These are phyloP conservation scores for Cyclostephanos tholiformis DNA, from an alignment of 108 stramenopile genomes.

Conservation along the genomic window DNA sequence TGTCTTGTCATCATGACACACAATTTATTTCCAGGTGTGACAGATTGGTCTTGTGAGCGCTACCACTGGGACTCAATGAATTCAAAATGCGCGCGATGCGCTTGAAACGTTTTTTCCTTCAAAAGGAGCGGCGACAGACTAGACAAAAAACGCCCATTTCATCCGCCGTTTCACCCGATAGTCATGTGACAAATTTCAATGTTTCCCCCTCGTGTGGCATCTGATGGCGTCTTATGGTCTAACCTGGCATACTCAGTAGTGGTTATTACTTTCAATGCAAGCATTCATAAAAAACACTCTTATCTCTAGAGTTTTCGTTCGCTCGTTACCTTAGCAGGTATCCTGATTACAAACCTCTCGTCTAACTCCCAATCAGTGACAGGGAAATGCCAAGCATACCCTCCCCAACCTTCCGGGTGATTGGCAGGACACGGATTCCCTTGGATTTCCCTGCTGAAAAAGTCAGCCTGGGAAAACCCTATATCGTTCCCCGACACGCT, in stretches of 20 bases:
- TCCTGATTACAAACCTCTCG: conserved; percentile 70
- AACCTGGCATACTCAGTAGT: too few species aligned
- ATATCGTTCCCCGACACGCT: conserved; percentile 67
- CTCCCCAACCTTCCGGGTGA: conserved; percentile 20
- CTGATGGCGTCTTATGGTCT: too few species aligned
- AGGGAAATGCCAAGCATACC: conserved; percentile 84
- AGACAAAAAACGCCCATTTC: too few species aligned
- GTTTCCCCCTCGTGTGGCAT: too few species aligned
- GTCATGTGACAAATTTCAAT: too few species aligned
- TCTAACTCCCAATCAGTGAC: conserved; percentile 79
- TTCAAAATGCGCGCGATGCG: neutral
- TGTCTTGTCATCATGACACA: neutral
- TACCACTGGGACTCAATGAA: neutral
- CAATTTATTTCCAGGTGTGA: too few species aligned
- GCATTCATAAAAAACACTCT: too few species aligned
- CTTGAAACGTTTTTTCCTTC: neutral
- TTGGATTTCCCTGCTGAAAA: conserved; percentile 89
- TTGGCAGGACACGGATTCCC: conserved; percentile 45
- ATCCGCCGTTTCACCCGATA: too few species aligned
- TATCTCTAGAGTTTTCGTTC: neutral
- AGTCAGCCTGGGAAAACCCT: conserved; percentile 74
- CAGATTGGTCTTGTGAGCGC: too few species aligned
- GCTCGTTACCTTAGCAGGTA: conserved; percentile 32
- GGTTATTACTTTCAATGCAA: too few species aligned
- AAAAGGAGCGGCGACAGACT: too few species aligned